Percentiles rank a stretch among this genome's conserved stretches.
Evolutionary conservation across 495 filamentous ascomycete species (phyloP).

Genomic region (Bombardia bombarda): DNA sequence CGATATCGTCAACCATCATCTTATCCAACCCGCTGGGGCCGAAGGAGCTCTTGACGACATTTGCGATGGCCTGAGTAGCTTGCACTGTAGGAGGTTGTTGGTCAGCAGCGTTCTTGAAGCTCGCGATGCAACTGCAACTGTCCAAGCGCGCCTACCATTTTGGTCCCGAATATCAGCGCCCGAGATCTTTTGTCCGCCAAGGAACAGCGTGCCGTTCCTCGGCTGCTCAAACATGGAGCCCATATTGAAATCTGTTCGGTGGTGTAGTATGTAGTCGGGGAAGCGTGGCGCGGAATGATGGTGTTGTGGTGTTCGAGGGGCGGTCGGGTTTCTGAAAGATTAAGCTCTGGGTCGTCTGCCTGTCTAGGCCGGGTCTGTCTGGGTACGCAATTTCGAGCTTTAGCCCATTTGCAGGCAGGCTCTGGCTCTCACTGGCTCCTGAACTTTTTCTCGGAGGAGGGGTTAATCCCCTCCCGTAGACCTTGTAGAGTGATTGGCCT

Average conservation of each 20-base stretch:
- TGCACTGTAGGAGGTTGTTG: slow-evolving; percentile 59
- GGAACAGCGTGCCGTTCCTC: slow-evolving; percentile 83
- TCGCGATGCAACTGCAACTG: slow-evolving; percentile 2
- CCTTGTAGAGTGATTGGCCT: background rate
- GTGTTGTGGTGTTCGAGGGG: no score
- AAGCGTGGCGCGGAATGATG: no score
- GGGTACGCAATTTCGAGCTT: slow-evolving; percentile 1
- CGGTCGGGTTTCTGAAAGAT: no score
- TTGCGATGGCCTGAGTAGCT: slow-evolving; percentile 93
- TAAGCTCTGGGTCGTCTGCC: no score
- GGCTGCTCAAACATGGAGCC: slow-evolving; percentile 83
- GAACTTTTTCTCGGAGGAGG: slow-evolving; percentile 26
- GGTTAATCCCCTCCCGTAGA: slow-evolving; percentile 22
- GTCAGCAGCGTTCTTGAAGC: slow-evolving; percentile 14
- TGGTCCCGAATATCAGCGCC: slow-evolving; percentile 93
- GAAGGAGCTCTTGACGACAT: slow-evolving; percentile 98
- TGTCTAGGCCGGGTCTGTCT: no score
- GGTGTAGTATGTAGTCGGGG: no score
- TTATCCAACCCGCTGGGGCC: slow-evolving; percentile 96
- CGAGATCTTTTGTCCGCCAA: slow-evolving; percentile 90
- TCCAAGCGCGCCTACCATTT: slow-evolving; percentile 55
- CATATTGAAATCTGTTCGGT: no score
- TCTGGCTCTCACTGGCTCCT: slow-evolving; percentile 1
- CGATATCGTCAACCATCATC: slow-evolving; percentile 99
- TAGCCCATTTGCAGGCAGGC: slow-evolving; percentile 9